phyloP scores from a whole-genome alignment of 2,329 filamentous ascomycete species.

The Rachicladosporium sp. region DNA sequence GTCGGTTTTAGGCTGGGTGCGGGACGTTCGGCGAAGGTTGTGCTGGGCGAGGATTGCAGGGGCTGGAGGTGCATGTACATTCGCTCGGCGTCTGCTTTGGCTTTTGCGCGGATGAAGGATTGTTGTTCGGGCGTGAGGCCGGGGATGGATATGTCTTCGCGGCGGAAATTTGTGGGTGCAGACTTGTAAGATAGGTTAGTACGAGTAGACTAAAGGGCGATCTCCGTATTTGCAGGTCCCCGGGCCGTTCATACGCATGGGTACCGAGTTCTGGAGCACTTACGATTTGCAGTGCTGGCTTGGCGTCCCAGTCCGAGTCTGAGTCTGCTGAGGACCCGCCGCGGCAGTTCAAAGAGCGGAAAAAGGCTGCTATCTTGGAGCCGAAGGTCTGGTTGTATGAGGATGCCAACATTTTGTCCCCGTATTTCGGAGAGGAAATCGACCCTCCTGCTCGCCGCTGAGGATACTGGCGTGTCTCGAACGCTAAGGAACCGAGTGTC shows the following conservation, averaged over 20 bases:
- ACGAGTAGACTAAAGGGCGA: background rate
- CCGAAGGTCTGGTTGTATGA: background rate
- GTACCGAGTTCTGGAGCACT: background rate
- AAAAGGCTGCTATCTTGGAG: conserved; percentile 3
- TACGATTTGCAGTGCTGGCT: conserved; percentile 2
- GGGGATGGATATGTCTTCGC: conserved; percentile 20
- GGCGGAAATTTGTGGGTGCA: conserved; percentile 21
- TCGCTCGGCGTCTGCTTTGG: conserved; percentile 15
- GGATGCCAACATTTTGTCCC: background rate
- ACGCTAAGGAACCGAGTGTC: background rate
- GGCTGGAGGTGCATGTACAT: conserved; percentile 19
- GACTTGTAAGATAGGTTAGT: conserved; percentile 12
- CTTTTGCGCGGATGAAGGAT: conserved; percentile 20
- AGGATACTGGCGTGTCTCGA: background rate
- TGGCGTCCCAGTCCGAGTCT: background rate
- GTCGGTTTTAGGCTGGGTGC: conserved; percentile 1
- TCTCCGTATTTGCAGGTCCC: background rate
- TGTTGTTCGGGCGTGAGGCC: conserved; percentile 19
- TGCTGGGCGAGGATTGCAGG: conserved; percentile 18
- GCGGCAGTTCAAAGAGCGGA: conserved; percentile 6
- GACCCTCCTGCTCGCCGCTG: background rate
- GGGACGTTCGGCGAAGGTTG: conserved; percentile 17
- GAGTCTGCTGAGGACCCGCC: conserved; percentile 5
- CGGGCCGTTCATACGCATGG: background rate
- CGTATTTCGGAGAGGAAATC: background rate